Evolutionary conservation across 225 moss, liverwort and hornwort genomes (phyloP).

Genomic region (Polytrichum commune): DNA sequence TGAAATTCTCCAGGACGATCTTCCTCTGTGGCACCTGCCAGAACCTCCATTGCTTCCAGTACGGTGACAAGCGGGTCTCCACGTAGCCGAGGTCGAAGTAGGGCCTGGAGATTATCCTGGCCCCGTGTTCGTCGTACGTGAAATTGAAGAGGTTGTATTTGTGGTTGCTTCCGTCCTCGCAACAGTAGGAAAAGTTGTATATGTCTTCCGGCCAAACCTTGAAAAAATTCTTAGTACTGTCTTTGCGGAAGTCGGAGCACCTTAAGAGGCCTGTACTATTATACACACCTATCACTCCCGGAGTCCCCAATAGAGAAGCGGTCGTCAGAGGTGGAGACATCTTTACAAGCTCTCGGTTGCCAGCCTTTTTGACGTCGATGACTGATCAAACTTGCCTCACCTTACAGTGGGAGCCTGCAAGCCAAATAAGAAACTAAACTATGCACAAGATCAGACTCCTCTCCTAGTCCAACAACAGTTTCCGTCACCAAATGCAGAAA

Average conservation of each 20-base stretch:
- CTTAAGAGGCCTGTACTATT: background rate
- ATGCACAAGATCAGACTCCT: no score
- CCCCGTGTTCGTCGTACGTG: constrained; percentile 20
- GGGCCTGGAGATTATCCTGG: constrained; percentile 28
- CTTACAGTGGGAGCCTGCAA: no score
- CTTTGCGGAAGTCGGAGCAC: constrained; percentile 20
- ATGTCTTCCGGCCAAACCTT: constrained; percentile 30
- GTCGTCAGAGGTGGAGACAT: background rate
- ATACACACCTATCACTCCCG: constrained; percentile 20
- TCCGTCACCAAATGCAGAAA: no score
- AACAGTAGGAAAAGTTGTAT: constrained; percentile 12
- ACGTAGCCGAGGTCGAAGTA: constrained; percentile 40
- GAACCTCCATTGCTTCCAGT: constrained; percentile 38
- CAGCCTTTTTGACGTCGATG: no score
- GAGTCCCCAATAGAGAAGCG: constrained; percentile 6
- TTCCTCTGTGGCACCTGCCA: constrained; percentile 32
- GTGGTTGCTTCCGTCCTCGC: constrained; percentile 15
- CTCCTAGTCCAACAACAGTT: no score
- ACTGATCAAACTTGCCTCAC: no score
- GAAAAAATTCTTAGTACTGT: constrained; percentile 16
- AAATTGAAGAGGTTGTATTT: constrained; percentile 23
- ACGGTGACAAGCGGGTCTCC: constrained; percentile 19
- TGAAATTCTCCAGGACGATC: constrained; percentile 18
- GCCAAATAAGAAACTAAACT: no score
- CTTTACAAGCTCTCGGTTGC: background rate